Percentiles rank a stretch among this genome's conserved stretches.
Evolutionary conservation across 495 filamentous ascomycete species (phyloP).

Genomic region (Neurospora discreta): DNA sequence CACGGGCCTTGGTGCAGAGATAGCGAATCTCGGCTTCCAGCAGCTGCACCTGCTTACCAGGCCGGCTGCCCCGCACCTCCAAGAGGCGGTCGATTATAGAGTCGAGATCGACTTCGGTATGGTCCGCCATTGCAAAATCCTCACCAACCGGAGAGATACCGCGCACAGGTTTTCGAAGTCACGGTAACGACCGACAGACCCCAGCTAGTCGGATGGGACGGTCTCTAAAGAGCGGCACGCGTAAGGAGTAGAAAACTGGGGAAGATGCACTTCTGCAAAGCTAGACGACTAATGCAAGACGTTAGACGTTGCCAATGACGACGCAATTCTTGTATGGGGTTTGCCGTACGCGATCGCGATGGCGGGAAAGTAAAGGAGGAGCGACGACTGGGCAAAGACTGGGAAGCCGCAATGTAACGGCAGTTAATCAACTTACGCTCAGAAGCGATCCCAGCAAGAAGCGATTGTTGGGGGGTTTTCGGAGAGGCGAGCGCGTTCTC

Average conservation of each 20-base stretch:
- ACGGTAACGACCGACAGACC: slow-evolving; percentile 22
- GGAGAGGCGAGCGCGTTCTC: background rate
- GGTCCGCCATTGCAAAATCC: slow-evolving; percentile 72
- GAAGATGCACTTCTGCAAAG: slow-evolving; percentile 21
- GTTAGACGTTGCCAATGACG: background rate
- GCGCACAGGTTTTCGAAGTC: slow-evolving; percentile 11
- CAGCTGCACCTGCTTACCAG: slow-evolving; percentile 96
- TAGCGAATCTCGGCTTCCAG: slow-evolving; percentile 94
- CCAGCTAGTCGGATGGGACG: slow-evolving; percentile 8
- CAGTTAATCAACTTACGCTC: slow-evolving; percentile 10
- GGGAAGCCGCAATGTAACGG: background rate
- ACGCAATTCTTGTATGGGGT: background rate
- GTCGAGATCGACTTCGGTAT: slow-evolving; percentile 95
- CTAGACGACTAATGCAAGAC: background rate
- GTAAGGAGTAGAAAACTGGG: slow-evolving; percentile 6
- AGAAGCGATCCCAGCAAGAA: slow-evolving; percentile 25
- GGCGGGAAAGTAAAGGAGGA: background rate
- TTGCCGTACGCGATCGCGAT: background rate
- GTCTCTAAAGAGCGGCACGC: slow-evolving; percentile 6
- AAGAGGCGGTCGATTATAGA: slow-evolving; percentile 97
- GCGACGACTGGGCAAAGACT: background rate
- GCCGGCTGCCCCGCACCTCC: slow-evolving; percentile 94
- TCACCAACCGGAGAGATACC: slow-evolving; percentile 34
- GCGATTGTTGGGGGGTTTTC: slow-evolving; percentile 6
- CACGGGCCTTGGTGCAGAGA: slow-evolving; percentile 95